Base-by-base conservation (phyloP, 208 protist species). In the Zelonia costaricensis region DNA sequence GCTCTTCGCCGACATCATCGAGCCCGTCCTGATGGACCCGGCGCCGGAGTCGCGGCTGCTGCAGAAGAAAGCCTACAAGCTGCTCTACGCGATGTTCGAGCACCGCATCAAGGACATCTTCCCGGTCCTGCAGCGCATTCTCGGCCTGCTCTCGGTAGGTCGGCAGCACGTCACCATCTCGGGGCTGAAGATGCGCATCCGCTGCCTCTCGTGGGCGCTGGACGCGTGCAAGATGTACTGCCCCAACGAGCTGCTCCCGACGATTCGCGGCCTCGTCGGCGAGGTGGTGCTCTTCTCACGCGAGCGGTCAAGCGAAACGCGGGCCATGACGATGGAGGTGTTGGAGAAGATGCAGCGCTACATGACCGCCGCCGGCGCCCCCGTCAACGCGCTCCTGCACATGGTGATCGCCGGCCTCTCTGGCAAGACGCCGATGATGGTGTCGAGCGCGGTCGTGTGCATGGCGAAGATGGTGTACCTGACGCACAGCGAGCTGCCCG, bases 41-140 rank as follows among this genome's bases (percentile, higher is more conserved):
- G 51, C 82, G 35, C 85, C 86, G 28, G 81, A 90, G 59, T 90
- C 80, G 12, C 83, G 86, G 4, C 65, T 91, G 36, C 69, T 95
- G 54, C 89, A 95, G 70, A 95, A 95, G 70, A 95, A 95, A 52
- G 89, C 89, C 2, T 95, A 95, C 78, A 95, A 95, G 69, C 74
- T 95, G 47, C 81, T 95, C 52, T 84, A 81, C 39, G 55, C 83
- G 46, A 84, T 95, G 73, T 92, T 95, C 61, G 89, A 95, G 62
- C 61, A 91, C 63, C 80, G 86, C 54, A 75, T 88, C 9, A 80
- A 81, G 57, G 89, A 95, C 54, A 78, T 95, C 40, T 84, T 86
- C 27, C 76, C 71, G 16, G 46, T 95, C 3, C 80, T 95, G 56
- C 67, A 76, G 16, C 75, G 84, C 44, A 82, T 95, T 40, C 64